Base-by-base conservation (phyloP, 352 stramenopile species). In the Pythium myriotylum region DNA sequence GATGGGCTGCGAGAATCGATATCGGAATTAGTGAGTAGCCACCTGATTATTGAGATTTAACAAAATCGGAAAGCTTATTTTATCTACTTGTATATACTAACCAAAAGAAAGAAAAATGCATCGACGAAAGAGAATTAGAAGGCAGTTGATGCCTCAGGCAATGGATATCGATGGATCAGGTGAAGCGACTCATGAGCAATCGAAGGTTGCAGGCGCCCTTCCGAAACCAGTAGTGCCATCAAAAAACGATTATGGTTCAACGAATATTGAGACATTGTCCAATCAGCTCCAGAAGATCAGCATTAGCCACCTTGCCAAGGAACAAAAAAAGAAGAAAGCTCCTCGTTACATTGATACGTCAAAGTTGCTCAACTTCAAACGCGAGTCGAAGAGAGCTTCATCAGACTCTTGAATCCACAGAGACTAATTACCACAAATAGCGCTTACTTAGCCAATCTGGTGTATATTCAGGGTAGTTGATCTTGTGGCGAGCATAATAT, bases 31-130 rank as follows among this genome's bases (percentile, higher is more conserved):
- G n/a, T 62, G 27, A 45, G 46, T 51, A 40, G 43, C 42, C 29
- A 54, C 54, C 32, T 62, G 54, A n/a, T 62, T 62, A 51, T 62
- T 65, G 39, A 65, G 49, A 48, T 65, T 65, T 47, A 65, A 58
- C 46, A 65, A 55, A 58, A 65, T 65, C 16, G 57, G 57, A 58
- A 58, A 65, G 20, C 46, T 57, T 47, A 65, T 63, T 3, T 9
- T 53, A 19, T 45, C 5, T 16, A 45, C 16, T 45, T 45, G 6
- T 23, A n/a, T n/a, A 23, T 45, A 45, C n/a, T 46, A 54, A 54
- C 20, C 24, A 47, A 58, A 57, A 41, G 2, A 57, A 65, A 65
- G 17, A 65, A 52, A 65, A 51, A 65, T 65, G 57, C 57, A 65
- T 58, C 57, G 57, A 46, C 46, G 57, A 56, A 65, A 56, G 48